Base-by-base conservation (phyloP, 2,329 filamentous ascomycete genomes). In the Colletotrichum limetticola region DNA sequence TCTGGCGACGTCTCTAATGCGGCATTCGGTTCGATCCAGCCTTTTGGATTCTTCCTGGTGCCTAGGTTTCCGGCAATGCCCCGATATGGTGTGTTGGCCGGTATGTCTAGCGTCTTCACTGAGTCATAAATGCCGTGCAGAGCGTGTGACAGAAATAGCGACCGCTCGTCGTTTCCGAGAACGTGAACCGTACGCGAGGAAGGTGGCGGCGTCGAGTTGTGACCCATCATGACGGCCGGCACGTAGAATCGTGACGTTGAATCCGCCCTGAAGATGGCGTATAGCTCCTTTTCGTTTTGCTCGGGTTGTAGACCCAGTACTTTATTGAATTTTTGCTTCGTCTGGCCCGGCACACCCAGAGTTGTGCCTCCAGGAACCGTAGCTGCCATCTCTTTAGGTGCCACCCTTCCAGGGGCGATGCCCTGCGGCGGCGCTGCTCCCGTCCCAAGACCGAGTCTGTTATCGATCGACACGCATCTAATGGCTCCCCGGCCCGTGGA, bases 91-190 rank as follows among this genome's bases (percentile, higher is more conserved):
- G 53, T 69, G n/a, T 69, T 57, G 26, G 14, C 46, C 12, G 53
- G 22, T n/a, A 66, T 30, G 35, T 71, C 11, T 28, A 85, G 69
- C 71, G 82, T 75, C 53, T 83, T 80, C 2, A 85, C 82, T 1
- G 82, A 83, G 53, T 84, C 82, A 72, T 85, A 85, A 0, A 85
- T 80, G 16, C 80, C 81, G 4, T 81, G 84, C 7, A 85, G 76
- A 1, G 82, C 83, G 57, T 85, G 83, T 2, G 83, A 83, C 12
- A 85, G 82, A 28, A 84, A 84, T 26, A 80, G 80, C 24, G 83
- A 83, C 52, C 83, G 78, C 57, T 80, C 82, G 73, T 86, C 84
- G 63, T 83, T 79, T 26, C 83, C 84, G 1, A 86, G 79, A 9
- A 85, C 84, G 65, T 85, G 81, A 24, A 85, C 84, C 32, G 83